Conservation (phyloP, 176 grass and related monocot species). For the Raddia guianensis region DNA sequence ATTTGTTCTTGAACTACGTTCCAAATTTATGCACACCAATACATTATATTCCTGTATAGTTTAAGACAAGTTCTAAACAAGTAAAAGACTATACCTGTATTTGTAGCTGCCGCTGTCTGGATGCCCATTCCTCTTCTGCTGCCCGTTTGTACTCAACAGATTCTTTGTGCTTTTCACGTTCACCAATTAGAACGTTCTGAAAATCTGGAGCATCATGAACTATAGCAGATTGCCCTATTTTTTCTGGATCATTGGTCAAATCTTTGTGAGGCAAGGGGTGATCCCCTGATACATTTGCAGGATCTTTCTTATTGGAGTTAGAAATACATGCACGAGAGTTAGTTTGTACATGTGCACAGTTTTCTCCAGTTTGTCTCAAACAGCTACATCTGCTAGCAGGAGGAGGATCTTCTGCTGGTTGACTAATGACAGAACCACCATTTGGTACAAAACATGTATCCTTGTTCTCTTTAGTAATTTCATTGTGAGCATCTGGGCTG, state of each 20-base stretch:
- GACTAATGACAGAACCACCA: slow-evolving; percentile 10
- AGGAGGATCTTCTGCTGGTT: slow-evolving; percentile 24
- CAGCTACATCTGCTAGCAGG: slow-evolving; percentile 16
- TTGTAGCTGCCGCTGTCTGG: slow-evolving; percentile 68
- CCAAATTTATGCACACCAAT: background rate
- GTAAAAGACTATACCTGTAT: slow-evolving; percentile 63
- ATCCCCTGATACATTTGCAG: background rate
- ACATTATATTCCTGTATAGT: background rate
- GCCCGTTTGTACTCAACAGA: slow-evolving; percentile 76
- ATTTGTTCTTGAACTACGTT: background rate
- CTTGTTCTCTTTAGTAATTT: slow-evolving; percentile 35
- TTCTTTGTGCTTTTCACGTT: slow-evolving; percentile 88
- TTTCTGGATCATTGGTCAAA: slow-evolving; percentile 26
- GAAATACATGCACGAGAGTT: slow-evolving; percentile 34
- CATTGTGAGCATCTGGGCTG: slow-evolving; percentile 19
- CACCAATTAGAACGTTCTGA: slow-evolving; percentile 46
- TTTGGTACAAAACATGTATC: background rate
- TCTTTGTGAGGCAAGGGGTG: slow-evolving; percentile 17
- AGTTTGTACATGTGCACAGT: slow-evolving; percentile 16
- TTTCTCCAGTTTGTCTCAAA: slow-evolving; percentile 23
- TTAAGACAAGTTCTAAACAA: slow-evolving; percentile 8
- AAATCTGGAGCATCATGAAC: slow-evolving; percentile 8
- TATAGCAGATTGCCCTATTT: background rate
- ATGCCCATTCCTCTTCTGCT: slow-evolving; percentile 83
- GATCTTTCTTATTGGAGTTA: slow-evolving; percentile 11